These are phyloP conservation scores for Talaromyces sp. DNA, from an alignment of 2,329 filamentous ascomycete genomes.

Conservation along the genomic window DNA sequence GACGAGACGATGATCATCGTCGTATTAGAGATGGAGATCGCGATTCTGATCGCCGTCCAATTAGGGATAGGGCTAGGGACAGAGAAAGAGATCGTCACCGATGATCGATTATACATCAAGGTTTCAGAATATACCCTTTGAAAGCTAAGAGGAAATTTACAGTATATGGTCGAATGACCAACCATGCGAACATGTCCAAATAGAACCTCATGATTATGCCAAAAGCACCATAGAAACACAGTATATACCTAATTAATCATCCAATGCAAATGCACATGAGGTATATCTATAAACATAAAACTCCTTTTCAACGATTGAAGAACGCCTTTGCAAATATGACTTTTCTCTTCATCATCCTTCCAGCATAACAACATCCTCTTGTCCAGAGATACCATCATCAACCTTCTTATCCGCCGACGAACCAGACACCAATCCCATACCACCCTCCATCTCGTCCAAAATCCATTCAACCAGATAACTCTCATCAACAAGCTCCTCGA, in stretches of 20 bases:
- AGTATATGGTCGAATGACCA: background rate
- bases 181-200: background rate
- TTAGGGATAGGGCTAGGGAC: conserved; percentile 21
- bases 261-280: conserved; percentile 8
- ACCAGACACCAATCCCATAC: conserved; percentile 42
- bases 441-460: conserved; percentile 82
- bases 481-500: conserved; percentile 89
- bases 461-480: conserved; percentile 94
- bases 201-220: background rate
- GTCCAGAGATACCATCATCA: conserved; percentile 24
- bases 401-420: conserved; percentile 18
- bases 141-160: background rate
- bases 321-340: conserved; percentile 11
- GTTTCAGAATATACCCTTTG: background rate
- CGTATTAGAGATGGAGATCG: conserved; percentile 28
- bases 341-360: conserved; percentile 27
- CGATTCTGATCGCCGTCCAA: conserved; percentile 26
- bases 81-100: conserved; percentile 29
- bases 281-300: conserved; percentile 14
- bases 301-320: background rate
- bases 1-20: conserved; percentile 19
- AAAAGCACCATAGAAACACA: background rate
- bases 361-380: conserved; percentile 41
- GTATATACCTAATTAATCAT: conserved; percentile 6
- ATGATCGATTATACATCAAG: conserved; percentile 23